Base-by-base conservation (phyloP, 805 yeast genomes). In the Millerozyma miso region DNA sequence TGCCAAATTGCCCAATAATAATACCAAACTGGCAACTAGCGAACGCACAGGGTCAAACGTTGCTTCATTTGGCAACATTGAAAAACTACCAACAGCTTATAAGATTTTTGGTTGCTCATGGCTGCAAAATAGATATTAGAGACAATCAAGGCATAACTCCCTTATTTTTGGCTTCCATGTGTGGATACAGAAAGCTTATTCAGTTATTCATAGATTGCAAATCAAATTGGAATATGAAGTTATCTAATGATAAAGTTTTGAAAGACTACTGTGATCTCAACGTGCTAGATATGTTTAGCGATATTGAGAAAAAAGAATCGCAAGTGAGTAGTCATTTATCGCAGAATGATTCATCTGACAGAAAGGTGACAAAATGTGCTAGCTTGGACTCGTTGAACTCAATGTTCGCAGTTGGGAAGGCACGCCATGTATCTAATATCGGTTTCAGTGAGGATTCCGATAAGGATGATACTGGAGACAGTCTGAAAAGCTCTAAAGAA, bases 111-210 rank as follows among this genome's bases (percentile, higher is more conserved):
- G 67, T 90, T 3, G 80, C 79, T 66, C 88, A 45, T 53, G 83
- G 83, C 1, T 77, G 81, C 57, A 77, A 83, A 54, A 73, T 83
- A 35, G 90, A 88, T 60, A 69, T 74, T 37, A 79, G 77, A 53
- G 99, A 93, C 60, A 72, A 75, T 35, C 86, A 83, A 57, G 97
- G 96, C 1, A 78, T 79, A 48, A 83, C 97, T 0, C 96, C 99
- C 3, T 69, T 93, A 44, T 96, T 90, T 60, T 82, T 85, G 56
- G 96, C 97, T 0, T 78, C 88, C 26, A 60, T 90, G 52, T 71
- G 74, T 50, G 96, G 96, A 26, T 76, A 85, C 55, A 69, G 86
- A 40, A 82, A 77, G 37, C 71, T 84, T 33, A 84, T 87, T 47
- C 73, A 75, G 35, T 55, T 83, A 35, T 71, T 87, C 48, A 58